Percentiles rank a stretch among this genome's conserved stretches.
Conservation (phyloP, 2,329 filamentous ascomycete genomes). For the Hypomyces rosellus region DNA sequence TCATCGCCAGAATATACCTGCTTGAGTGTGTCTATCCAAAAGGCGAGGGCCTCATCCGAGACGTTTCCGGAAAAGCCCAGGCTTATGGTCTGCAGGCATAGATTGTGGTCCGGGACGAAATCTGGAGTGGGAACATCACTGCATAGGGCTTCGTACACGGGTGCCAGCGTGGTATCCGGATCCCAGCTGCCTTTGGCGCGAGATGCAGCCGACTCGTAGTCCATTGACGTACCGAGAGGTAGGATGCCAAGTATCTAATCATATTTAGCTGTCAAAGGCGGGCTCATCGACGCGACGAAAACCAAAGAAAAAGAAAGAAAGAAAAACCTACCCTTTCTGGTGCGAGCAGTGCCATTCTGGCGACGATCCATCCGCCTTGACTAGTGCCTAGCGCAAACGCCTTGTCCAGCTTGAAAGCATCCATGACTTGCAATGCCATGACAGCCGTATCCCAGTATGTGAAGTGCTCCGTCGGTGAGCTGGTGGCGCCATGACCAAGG, state of each 20-base stretch:
- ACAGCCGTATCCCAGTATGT: slow-evolving; percentile 51
- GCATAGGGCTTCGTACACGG: slow-evolving; percentile 39
- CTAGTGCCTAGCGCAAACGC: slow-evolving; percentile 46
- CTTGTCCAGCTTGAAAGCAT: slow-evolving; percentile 40
- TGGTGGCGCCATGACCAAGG: slow-evolving; percentile 45
- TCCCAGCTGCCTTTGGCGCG: slow-evolving; percentile 45
- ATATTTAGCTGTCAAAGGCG: too few relatives aligned
- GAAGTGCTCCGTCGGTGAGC: slow-evolving; percentile 38
- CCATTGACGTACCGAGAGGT: slow-evolving; percentile 46
- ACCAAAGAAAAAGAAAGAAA: too few relatives aligned
- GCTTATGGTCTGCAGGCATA: slow-evolving; percentile 37
- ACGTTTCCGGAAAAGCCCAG: slow-evolving; percentile 41
- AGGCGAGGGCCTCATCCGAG: slow-evolving; percentile 29
- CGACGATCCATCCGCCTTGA: slow-evolving; percentile 46
- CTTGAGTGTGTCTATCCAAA: slow-evolving; percentile 42
- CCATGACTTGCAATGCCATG: slow-evolving; percentile 51
- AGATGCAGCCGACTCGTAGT: slow-evolving; percentile 42
- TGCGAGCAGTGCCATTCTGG: slow-evolving; percentile 45
- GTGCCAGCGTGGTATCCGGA: slow-evolving; percentile 32
- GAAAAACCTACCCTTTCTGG: slow-evolving; percentile 36
- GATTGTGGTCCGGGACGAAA: slow-evolving; percentile 42
- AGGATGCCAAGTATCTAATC: slow-evolving; percentile 41
- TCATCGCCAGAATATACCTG: slow-evolving; percentile 43
- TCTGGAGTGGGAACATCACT: slow-evolving; percentile 34
- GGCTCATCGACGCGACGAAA: not conserved